Base-by-base conservation (phyloP, 129 eudicot species). In the Glebionis coronaria region DNA sequence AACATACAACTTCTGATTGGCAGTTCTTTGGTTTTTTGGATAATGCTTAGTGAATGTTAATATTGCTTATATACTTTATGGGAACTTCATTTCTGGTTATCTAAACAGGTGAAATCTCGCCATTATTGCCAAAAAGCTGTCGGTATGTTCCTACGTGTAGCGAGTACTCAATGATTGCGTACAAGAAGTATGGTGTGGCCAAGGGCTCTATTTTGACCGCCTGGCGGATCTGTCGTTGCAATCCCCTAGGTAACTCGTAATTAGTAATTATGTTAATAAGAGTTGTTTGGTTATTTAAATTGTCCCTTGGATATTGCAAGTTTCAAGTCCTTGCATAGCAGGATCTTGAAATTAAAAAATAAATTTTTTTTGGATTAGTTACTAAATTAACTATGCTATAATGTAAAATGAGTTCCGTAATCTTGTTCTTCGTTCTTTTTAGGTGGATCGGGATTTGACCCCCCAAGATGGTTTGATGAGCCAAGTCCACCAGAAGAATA, bases 121-220 rank as follows among this genome's bases (percentile, higher is more conserved):
- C 98, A 14, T 44, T 92, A 73, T 19, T 92, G 87, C 98, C 91
- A 28, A 92, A 78, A 14, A 92, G 96, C 67, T 92, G 98, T 61
- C 98, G 98, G 2, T 92, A 83, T 70, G 80, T 92, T 53, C 98
- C 98, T 47, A 81, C 91, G 3, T 92, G 98, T 66, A 92, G 98
- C 12, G 98, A 92, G 75, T 92, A 92, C 69, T 92, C 98, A n/a
- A 92, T 88, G 96, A 92, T 86, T 82, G 91, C 98, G 71, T 92
- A 88, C 88, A 92, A 86, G 79, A 88, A 88, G 75, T 92, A 92
- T 80, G 98, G 98, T 27, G 82, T 84, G 78, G 81, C 38, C 3
- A 92, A 88, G 72, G 96, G 98, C 25, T 82, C 95, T 1, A 51
- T 92, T 65, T 81, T 92, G 84, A 92, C 95, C 53, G 78, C 76